A percentile compares a stretch with the other conserved stretches of the same genome.
Conservation (phyloP, 2,329 filamentous ascomycete genomes). For the Fusarium sp. region DNA sequence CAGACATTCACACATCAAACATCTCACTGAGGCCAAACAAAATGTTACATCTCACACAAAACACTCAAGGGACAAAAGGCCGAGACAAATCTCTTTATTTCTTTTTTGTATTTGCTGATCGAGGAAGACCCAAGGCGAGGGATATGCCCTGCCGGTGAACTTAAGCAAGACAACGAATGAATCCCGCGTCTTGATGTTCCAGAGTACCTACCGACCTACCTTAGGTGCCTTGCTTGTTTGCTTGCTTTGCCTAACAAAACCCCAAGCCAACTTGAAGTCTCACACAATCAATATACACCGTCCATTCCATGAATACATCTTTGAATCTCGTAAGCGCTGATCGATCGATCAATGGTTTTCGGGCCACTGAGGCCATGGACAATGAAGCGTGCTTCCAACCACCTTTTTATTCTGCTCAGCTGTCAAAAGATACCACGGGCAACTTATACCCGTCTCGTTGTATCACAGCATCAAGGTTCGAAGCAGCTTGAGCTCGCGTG, state of each 20-base stretch:
- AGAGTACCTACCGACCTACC: conserved; percentile 2
- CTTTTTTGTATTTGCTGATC: conserved; percentile 31
- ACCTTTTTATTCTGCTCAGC: conserved; percentile 36
- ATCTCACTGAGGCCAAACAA: not conserved
- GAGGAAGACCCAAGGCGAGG: conserved; percentile 21
- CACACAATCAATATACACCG: not conserved
- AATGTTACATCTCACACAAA: not conserved
- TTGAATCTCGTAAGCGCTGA: conserved; percentile 14
- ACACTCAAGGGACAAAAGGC: not conserved
- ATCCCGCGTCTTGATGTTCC: conserved; percentile 14
- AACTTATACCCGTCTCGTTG: conserved; percentile 14
- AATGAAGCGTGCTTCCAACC: conserved; percentile 17
- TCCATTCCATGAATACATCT: conserved; percentile 7
- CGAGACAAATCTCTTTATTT: conserved; percentile 21
- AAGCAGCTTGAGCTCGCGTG: conserved; percentile 20
- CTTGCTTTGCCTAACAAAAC: conserved; percentile 5
- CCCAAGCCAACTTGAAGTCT: not conserved
- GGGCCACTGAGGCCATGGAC: conserved; percentile 9
- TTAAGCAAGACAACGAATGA: conserved; percentile 5
- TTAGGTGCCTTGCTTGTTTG: not conserved
- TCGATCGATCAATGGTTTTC: conserved; percentile 7
- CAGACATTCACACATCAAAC: not conserved
- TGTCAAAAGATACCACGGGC: conserved; percentile 25
- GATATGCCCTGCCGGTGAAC: conserved; percentile 10
- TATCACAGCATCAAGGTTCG: conserved; percentile 17